These are phyloP conservation scores for Periglandula ipomoeae DNA, from an alignment of 2,329 filamentous ascomycete species.

Conservation along the genomic window DNA sequence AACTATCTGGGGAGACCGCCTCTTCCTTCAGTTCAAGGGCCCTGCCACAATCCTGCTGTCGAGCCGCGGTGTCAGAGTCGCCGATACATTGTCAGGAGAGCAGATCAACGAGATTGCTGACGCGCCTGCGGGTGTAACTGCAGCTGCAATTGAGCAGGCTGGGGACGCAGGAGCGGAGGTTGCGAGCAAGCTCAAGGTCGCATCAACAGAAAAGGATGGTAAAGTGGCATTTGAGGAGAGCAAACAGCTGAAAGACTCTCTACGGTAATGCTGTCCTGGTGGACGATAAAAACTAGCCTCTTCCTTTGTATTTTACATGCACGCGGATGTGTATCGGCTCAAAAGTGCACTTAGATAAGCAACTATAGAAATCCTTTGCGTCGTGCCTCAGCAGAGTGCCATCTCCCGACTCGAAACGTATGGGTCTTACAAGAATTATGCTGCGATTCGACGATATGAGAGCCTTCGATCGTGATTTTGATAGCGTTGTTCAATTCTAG, in stretches of 20 bases:
- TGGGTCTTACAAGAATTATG: not conserved
- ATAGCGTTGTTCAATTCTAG: no score
- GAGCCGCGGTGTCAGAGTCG: conserved; percentile 69
- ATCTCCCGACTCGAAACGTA: not conserved
- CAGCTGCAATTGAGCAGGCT: conserved; percentile 42
- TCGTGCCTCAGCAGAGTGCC: not conserved
- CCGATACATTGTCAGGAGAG: conserved; percentile 65
- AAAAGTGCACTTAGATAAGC: not conserved
- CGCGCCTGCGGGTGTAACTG: conserved; percentile 61
- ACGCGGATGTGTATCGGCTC: not conserved
- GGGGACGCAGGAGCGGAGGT: conserved; percentile 24
- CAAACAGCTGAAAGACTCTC: conserved; percentile 49
- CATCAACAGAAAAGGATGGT: conserved; percentile 48
- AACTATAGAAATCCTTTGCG: not conserved
- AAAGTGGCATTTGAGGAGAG: conserved; percentile 57
- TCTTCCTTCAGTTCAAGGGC: conserved; percentile 85
- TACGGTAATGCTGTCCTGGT: conserved; percentile 23
- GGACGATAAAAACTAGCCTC: no score
- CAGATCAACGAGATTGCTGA: conserved; percentile 90
- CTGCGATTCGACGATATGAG: no score
- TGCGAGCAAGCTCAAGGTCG: conserved; percentile 42
- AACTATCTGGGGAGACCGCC: conserved; percentile 85
- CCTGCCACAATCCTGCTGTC: conserved; percentile 82
- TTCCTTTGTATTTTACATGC: not conserved
- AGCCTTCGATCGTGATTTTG: no score